Base-by-base conservation (phyloP, 1,284 basidiomycete species). In the Heterobasidion occidentale region DNA sequence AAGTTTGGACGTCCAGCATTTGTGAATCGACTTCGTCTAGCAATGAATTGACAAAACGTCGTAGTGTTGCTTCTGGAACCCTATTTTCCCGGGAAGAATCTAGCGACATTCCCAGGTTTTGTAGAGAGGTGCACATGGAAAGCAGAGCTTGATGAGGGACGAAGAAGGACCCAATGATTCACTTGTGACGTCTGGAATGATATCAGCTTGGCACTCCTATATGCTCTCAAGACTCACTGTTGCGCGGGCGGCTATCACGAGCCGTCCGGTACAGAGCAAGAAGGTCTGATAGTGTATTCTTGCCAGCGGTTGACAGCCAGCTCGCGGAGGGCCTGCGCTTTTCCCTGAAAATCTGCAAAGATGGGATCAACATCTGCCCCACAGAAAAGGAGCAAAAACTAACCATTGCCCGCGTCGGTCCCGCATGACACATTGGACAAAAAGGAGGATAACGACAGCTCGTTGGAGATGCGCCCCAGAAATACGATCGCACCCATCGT, bases 261-360 rank as follows among this genome's bases (percentile, higher is more conserved):
- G 49, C 11, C 19, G 9, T n/a, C 53, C 58, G 57, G 54, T 61
- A 55, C 54, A 56, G 62, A 65, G 47, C 71, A 61, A 63, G 7
- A 60, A 70, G 66, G 19, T 61, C 70, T 67, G 14, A 83, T 70
- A 7, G 72, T 70, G 51, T 68, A 60, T 19, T 68, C 65, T 61
- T 74, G 74, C 86, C 86, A 87, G 36, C 68, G 69, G 53, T 74
- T 68, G 56, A 83, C 66, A 8, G 79, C 71, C 42, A 65, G 66
- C 55, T 74, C 66, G 61, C 77, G 74, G 12, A 86, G 62, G 2
- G 58, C 62, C 42, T 64, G 62, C 33, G 75, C 65, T 46, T 69
- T 65, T 49, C 67, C 63, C 52, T 70, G 73, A 64, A 83, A 80
- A n/a, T 70, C 84, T 83, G 47, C 38, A 8, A 42, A 9, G 58